Evolutionary conservation across 2,329 filamentous ascomycete species (phyloP), one percentile per base, ranked within the genome.

Genomic region (Alternaria infectoria): DNA sequence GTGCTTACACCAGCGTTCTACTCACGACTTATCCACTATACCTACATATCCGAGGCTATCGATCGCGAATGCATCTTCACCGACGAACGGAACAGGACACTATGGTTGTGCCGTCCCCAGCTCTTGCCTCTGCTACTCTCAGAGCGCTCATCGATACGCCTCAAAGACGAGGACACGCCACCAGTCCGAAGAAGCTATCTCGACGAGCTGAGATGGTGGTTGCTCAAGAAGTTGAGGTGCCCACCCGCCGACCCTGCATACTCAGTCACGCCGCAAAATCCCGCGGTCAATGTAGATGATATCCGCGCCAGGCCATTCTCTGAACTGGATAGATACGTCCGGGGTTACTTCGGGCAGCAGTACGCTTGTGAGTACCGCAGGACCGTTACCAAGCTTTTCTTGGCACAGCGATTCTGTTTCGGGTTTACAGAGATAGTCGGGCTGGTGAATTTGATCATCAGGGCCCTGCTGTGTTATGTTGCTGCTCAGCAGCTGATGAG

Each of bases 391-490:
- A 81, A 81, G 63, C 57, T 82, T 1, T 83, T 84, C 64, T 64
- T 84, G 4, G 82, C 82, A 3, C 76, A 83, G 62, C 71, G 81
- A 3, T 74, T 80, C 23, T 71, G 74, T 4, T 69, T 81, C 6
- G 81, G 82, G 1, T 74, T 81, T 7, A 70, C 78, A 6, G 75
- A 75, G 4, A 36, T 81, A 17, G 60, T 83, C 88, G 69, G 97
- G 90, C 73, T 91, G 92, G 66, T 89, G 86, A 54, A 97, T 87
- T 2, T 91, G 88, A 49, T 90, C 84, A 68, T 96, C 89, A 54
- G 87, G 83, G 0, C 93, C 90, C 1, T 86, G 83, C 21, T 89
- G 86, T 74, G 70, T 49, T 62, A 64, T 69, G 5, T 64, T 69
- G 58, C 77, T 74, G 66, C 67, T 61, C 43, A 54, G 65, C 32